These are phyloP conservation scores for Hypoxylon sp. DNA, from an alignment of 2,329 filamentous ascomycete species.

Conservation along the genomic window DNA sequence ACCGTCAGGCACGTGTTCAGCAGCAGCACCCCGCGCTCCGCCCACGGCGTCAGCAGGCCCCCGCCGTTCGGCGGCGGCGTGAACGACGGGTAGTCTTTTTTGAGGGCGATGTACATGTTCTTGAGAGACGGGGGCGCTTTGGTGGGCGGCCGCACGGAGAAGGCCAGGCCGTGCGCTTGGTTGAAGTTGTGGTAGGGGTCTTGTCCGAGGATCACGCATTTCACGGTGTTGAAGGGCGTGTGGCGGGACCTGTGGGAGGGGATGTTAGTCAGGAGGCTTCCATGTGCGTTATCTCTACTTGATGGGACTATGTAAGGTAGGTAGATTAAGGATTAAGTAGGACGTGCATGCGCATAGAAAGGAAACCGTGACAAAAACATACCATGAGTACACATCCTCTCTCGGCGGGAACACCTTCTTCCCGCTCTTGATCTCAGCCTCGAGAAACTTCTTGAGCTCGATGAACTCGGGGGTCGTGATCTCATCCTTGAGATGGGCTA, in stretches of 20 bases:
- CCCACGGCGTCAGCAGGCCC: conserved; percentile 93
- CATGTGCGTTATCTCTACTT: too few relatives aligned
- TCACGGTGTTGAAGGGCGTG: conserved; percentile 89
- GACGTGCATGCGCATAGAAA: too few relatives aligned
- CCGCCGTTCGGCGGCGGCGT: conserved; percentile 80
- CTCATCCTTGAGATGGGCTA: conserved; percentile 90
- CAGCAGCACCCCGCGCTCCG: conserved; percentile 90
- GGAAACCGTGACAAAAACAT: too few relatives aligned
- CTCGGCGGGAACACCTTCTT: conserved; percentile 89
- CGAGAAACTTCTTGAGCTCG: conserved; percentile 88
- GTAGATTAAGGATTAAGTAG: too few relatives aligned
- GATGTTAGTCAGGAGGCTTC: too few relatives aligned
- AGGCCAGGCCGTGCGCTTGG: conserved; percentile 96
- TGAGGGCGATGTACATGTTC: conserved; percentile 93
- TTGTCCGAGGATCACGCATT: conserved; percentile 93
- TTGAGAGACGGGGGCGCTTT: conserved; percentile 88
- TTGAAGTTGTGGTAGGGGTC: conserved; percentile 97
- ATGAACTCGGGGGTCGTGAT: conserved; percentile 85
- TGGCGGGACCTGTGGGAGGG: conserved; percentile 84
- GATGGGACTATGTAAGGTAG: too few relatives aligned
- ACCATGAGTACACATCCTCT: conserved; percentile 96
- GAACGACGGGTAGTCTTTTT: conserved; percentile 90
- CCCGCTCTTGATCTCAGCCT: conserved; percentile 79
- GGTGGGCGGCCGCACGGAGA: conserved; percentile 92
- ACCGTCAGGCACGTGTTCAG: conserved; percentile 97